A percentile compares a stretch with the other conserved stretches of the same genome.
Conservation (phyloP, 306 rosid species). For the Quercus cerris region DNA sequence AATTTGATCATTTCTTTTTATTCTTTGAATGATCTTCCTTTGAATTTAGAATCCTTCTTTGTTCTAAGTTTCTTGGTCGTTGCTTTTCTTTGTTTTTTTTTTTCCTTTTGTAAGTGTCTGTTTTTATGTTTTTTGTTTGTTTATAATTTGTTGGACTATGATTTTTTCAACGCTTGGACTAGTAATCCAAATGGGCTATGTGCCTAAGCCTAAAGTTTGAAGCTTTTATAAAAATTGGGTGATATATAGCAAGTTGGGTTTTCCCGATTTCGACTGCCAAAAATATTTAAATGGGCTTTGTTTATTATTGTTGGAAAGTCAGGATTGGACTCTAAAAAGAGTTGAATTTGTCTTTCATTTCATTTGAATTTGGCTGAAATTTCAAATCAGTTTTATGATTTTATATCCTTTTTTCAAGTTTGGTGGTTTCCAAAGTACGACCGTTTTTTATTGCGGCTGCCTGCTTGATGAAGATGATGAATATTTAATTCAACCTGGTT, state of each 20-base stretch:
- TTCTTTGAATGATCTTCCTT: slow-evolving; percentile 16
- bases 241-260: slow-evolving; percentile 20
- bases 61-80: slow-evolving; percentile 17
- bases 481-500: slow-evolving; percentile 21
- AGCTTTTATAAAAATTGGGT: slow-evolving; percentile 3
- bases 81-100: not conserved
- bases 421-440: slow-evolving; percentile 44
- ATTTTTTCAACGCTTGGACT: slow-evolving; percentile 43
- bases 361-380: slow-evolving; percentile 22
- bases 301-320: slow-evolving; percentile 17
- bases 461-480: slow-evolving; percentile 12
- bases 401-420: slow-evolving; percentile 28
- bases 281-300: slow-evolving; percentile 16
- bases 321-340: slow-evolving; percentile 16
- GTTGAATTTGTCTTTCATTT: slow-evolving; percentile 32
- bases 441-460: slow-evolving; percentile 49
- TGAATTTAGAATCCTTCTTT: slow-evolving; percentile 33
- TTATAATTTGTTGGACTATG: slow-evolving; percentile 51
- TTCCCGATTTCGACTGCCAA: slow-evolving; percentile 35
- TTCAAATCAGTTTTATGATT: slow-evolving; percentile 15
- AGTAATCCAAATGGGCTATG: slow-evolving; percentile 5
- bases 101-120: too few species aligned
- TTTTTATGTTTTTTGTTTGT: not conserved
- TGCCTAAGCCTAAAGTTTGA: not conserved
- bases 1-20: slow-evolving; percentile 7